Percentiles rank a stretch among this genome's conserved stretches.
phyloP scores from a whole-genome alignment of 805 yeast genomes.

The Cyberlindnera nakhonratchasimensis region DNA sequence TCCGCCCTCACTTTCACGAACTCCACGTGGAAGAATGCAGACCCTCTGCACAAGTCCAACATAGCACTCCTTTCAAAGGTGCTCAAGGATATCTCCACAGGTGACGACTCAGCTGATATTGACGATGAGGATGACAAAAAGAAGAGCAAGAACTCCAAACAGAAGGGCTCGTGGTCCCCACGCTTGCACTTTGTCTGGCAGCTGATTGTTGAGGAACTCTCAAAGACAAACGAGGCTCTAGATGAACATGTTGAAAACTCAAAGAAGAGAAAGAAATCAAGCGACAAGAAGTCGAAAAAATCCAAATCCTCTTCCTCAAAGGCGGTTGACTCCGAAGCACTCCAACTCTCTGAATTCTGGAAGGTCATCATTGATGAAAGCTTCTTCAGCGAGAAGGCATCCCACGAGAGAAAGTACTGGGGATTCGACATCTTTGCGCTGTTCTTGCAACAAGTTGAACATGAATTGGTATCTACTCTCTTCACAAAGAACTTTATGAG shows the following conservation, averaged over 20 bases:
- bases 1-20: conserved; percentile 17
- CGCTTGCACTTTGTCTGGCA: conserved; percentile 76
- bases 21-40: conserved; percentile 59
- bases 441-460: conserved; percentile 35
- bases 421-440: conserved; percentile 73
- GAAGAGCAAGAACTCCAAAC: conserved; percentile 35
- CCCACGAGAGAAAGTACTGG: conserved; percentile 82
- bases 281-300: conserved; percentile 28
- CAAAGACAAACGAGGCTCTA: conserved; percentile 19
- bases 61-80: conserved; percentile 57
- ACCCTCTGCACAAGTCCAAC: conserved; percentile 75
- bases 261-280: conserved; percentile 41
- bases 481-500: conserved; percentile 68
- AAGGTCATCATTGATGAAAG: conserved; percentile 73
- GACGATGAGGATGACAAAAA: conserved; percentile 24
- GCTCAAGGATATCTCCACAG: conserved; percentile 50
- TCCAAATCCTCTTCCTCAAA: conserved; percentile 23
- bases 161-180: conserved; percentile 71
- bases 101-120: conserved; percentile 30
- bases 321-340: conserved; percentile 19
- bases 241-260: conserved; percentile 23
- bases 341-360: conserved; percentile 69
- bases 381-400: conserved; percentile 69
- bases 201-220: conserved; percentile 44
- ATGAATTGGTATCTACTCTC: conserved; percentile 28